Conservation (phyloP, 2,329 filamentous ascomycete genomes). For the Colletotrichum zoysiae region DNA sequence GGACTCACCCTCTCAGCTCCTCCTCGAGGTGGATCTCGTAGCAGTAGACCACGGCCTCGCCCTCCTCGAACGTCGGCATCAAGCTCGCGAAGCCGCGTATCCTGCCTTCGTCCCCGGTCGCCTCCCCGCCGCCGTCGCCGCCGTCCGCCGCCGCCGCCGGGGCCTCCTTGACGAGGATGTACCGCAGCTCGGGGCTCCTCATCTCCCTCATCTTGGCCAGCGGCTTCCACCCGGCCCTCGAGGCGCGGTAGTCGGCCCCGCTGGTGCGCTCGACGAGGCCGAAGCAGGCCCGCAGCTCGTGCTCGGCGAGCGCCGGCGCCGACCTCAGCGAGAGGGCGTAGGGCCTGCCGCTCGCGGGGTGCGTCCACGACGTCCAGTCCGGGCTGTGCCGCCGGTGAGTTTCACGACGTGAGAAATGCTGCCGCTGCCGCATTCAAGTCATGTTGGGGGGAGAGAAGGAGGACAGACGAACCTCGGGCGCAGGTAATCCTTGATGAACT, state of each 20-base stretch:
- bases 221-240: constrained; percentile 73
- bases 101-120: constrained; percentile 35
- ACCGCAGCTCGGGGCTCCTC: constrained; percentile 74
- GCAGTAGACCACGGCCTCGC: constrained; percentile 77
- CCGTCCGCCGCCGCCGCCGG: background rate
- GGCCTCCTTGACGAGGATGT: constrained; percentile 68
- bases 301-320: constrained; percentile 53
- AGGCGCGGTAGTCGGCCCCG: constrained; percentile 71
- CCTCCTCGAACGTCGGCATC: constrained; percentile 78
- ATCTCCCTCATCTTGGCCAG: constrained; percentile 75
- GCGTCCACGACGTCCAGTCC: constrained; percentile 61
- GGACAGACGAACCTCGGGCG: constrained; percentile 54
- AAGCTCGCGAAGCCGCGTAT: constrained; percentile 73
- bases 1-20: constrained; percentile 65
- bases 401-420: background rate
- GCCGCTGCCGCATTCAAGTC: too few relatives aligned
- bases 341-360: constrained; percentile 57
- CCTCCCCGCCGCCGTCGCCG: constrained; percentile 29
- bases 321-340: constrained; percentile 61
- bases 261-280: constrained; percentile 73
- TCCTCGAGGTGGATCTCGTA: constrained; percentile 80
- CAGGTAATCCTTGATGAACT: constrained; percentile 64
- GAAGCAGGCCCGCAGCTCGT: constrained; percentile 67
- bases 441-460: background rate
- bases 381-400: constrained; percentile 34